Percentiles rank a stretch among this genome's conserved stretches.
Conservation (phyloP, 768 basidiomycete genomes). For the Pisolithus sp. region DNA sequence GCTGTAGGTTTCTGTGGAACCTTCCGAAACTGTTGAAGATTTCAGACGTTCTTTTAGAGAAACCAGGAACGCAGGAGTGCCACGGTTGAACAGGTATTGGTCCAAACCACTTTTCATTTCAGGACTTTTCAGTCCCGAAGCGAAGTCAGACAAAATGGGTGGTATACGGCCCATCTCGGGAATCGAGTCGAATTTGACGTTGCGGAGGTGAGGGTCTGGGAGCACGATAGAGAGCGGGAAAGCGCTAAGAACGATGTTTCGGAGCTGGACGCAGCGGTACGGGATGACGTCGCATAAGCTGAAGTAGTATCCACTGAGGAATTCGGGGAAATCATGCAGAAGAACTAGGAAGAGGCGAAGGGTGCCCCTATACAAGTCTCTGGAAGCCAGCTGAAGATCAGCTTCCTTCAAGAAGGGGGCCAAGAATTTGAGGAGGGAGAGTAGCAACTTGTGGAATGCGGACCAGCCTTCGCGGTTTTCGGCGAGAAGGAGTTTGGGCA, state of each 20-base stretch:
- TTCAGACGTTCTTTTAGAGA: slow-evolving; percentile 75
- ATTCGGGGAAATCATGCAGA: slow-evolving; percentile 98
- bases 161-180: slow-evolving; percentile 93
- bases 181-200: slow-evolving; percentile 64
- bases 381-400: slow-evolving; percentile 71
- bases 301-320: slow-evolving; percentile 95
- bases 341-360: slow-evolving; percentile 89
- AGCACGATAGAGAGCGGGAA: slow-evolving; percentile 79
- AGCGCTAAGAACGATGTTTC: slow-evolving; percentile 94
- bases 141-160: slow-evolving; percentile 85
- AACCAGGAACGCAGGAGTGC: slow-evolving; percentile 63
- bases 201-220: slow-evolving; percentile 82
- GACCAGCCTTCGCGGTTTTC: slow-evolving; percentile 95
- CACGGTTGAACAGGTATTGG: slow-evolving; percentile 75
- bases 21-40: slow-evolving; percentile 39
- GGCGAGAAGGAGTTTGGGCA: slow-evolving; percentile 87
- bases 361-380: slow-evolving; percentile 86
- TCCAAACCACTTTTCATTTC: slow-evolving; percentile 80
- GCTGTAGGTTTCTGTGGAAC: slow-evolving; percentile 65
- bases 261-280: slow-evolving; percentile 86
- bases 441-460: slow-evolving; percentile 89
- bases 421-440: slow-evolving; percentile 94
- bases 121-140: slow-evolving; percentile 69
- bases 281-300: slow-evolving; percentile 93
- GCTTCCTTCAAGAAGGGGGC: slow-evolving; percentile 83